Conservation (phyloP, 257 asterid species). For the Solanum infundibuliforme region DNA sequence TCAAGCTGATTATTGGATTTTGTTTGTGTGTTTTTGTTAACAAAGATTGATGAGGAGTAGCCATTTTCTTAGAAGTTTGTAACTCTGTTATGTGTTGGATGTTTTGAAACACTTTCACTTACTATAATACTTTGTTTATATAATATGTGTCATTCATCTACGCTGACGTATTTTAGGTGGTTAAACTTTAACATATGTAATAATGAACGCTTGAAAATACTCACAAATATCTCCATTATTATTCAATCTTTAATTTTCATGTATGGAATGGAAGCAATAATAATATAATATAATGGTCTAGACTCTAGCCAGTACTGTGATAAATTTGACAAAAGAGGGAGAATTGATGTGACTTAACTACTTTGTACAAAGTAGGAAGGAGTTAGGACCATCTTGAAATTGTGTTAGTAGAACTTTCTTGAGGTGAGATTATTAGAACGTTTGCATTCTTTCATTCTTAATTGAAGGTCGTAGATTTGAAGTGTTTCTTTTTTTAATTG, state of each 20-base stretch:
- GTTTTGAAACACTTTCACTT: not conserved
- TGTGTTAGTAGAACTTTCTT: not conserved
- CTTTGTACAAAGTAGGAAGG: not conserved
- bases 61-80: constrained; percentile 1
- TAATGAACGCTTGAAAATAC: not conserved
- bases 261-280: too few relatives aligned
- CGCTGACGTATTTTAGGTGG: not conserved
- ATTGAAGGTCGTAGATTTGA: not conserved
- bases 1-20: constrained; percentile 9
- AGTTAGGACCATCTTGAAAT: not conserved
- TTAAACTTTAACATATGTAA: not conserved
- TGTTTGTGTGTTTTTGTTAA: constrained; percentile 2
- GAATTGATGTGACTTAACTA: not conserved
- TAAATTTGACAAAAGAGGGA: too few relatives aligned
- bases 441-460: not conserved
- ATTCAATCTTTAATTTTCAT: too few relatives aligned
- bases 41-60: constrained; percentile 20
- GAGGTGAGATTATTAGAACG: not conserved
- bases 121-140: not conserved
- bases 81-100: not conserved
- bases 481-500: not conserved
- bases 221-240: not conserved
- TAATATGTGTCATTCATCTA: not conserved
- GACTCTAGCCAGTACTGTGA: too few relatives aligned
- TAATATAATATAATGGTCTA: too few relatives aligned